Conservation (phyloP, 1,284 basidiomycete genomes). For the Leccinum glutinopallens region DNA sequence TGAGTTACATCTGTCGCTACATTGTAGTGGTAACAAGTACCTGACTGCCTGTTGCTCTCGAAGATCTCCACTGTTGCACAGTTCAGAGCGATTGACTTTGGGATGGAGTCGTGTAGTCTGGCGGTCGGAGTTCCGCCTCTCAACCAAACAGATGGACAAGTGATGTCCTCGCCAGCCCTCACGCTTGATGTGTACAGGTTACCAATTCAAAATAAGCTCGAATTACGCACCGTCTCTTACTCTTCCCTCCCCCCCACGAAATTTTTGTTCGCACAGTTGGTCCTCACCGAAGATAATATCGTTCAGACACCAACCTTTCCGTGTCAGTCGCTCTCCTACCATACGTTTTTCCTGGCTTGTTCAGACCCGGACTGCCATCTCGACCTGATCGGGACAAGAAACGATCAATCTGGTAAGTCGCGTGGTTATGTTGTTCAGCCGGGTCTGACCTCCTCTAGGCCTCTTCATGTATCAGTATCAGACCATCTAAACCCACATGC, state of each 20-base stretch:
- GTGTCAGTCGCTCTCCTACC: constrained; percentile 7
- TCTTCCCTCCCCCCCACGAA: constrained; percentile 3
- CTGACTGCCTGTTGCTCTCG: background rate
- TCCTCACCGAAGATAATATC: background rate
- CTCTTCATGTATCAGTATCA: constrained; percentile 5
- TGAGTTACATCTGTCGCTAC: background rate
- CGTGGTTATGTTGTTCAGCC: background rate
- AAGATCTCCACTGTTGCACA: constrained; percentile 12
- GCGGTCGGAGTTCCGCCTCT: constrained; percentile 5
- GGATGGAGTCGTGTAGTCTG: constrained; percentile 11
- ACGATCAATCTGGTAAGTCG: background rate
- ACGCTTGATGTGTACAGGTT: constrained; percentile 9
- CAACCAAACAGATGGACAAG: constrained; percentile 1
- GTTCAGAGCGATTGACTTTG: constrained; percentile 13
- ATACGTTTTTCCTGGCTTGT: constrained; percentile 7
- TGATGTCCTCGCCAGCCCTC: background rate
- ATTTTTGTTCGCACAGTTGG: constrained; percentile 6
- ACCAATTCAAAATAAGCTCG: constrained; percentile 3
- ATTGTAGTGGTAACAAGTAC: background rate
- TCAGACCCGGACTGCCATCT: constrained; percentile 8
- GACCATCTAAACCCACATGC: background rate
- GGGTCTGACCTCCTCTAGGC: background rate
- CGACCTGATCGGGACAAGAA: constrained; percentile 4
- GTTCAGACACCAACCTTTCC: constrained; percentile 6
- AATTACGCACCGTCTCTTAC: constrained; percentile 8